Percentiles rank a stretch among this genome's conserved stretches.
Evolutionary conservation across 345 rosid species (phyloP).

Genomic region (Dovyalis caffra): DNA sequence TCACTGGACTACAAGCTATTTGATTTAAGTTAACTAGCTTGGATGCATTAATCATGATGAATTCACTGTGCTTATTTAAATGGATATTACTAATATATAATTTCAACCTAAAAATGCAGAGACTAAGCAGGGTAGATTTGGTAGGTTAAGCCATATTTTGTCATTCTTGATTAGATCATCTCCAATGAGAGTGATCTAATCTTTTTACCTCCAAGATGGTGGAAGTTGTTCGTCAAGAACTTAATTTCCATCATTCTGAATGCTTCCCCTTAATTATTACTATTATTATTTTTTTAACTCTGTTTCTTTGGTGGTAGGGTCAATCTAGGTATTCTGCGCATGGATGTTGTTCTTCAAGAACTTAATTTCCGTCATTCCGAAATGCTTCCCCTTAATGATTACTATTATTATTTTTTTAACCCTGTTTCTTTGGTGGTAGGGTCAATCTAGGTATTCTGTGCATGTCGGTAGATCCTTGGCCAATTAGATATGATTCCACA

Average conservation of each 20-base stretch:
- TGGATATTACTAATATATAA: no score
- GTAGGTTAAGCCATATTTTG: no score
- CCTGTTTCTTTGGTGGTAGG: background rate
- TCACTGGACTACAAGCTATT: no score
- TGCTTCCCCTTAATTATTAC: background rate
- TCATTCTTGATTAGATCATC: background rate
- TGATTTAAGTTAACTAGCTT: no score
- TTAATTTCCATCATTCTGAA: background rate
- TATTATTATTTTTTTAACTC: background rate
- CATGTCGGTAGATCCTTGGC: conserved; percentile 8
- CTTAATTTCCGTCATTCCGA: background rate
- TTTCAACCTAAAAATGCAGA: no score
- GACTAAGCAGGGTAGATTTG: no score
- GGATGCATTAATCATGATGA: no score
- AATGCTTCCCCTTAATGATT: background rate
- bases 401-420: background rate
- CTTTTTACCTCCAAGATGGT: no score
- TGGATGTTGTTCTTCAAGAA: background rate
- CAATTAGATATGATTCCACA: background rate
- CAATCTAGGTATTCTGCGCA: background rate
- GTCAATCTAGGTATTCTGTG: background rate
- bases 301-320: background rate
- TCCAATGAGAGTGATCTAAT: background rate
- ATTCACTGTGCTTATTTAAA: no score
- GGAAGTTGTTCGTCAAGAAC: background rate